Evolutionary conservation across 2,329 filamentous ascomycete species (phyloP).

Genomic region (Arthrinium puccinioides): DNA sequence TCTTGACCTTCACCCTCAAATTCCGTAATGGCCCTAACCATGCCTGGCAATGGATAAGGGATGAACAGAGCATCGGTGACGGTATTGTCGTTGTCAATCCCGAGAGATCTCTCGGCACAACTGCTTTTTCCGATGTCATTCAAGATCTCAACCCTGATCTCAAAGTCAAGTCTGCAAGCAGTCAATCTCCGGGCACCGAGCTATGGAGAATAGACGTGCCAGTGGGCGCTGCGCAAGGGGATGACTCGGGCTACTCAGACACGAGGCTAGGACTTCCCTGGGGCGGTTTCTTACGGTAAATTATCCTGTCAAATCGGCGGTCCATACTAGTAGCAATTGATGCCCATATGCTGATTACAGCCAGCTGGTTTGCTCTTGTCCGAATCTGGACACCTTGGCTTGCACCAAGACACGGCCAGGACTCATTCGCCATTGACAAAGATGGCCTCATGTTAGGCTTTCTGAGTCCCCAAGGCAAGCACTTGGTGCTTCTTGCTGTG

Average conservation of each 20-base stretch:
- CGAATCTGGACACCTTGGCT: slow-evolving; percentile 79
- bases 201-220: slow-evolving; percentile 60
- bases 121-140: slow-evolving; percentile 49
- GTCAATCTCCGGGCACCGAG: slow-evolving; percentile 61
- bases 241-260: slow-evolving; percentile 49
- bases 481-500: slow-evolving; percentile 71
- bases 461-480: slow-evolving; percentile 60
- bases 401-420: slow-evolving; percentile 74
- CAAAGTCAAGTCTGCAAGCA: slow-evolving; percentile 43
- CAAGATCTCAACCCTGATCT: slow-evolving; percentile 49
- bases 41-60: slow-evolving; percentile 65
- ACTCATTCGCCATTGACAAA: slow-evolving; percentile 61
- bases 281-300: slow-evolving; percentile 45
- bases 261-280: slow-evolving; percentile 58
- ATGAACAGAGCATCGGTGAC: slow-evolving; percentile 56
- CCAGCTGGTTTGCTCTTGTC: slow-evolving; percentile 74
- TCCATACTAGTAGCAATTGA: background rate
- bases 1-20: slow-evolving; percentile 62
- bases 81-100: slow-evolving; percentile 51
- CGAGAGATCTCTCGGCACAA: slow-evolving; percentile 19
- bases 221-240: slow-evolving; percentile 48
- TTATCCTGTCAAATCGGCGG: background rate
- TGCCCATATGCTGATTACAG: slow-evolving; percentile 10
- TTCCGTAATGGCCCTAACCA: slow-evolving; percentile 47
- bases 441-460: slow-evolving; percentile 77